Evolutionary conservation across 495 filamentous ascomycete species (phyloP), one percentile per base, ranked within the genome.

Genomic region (Xylaria intraflava): DNA sequence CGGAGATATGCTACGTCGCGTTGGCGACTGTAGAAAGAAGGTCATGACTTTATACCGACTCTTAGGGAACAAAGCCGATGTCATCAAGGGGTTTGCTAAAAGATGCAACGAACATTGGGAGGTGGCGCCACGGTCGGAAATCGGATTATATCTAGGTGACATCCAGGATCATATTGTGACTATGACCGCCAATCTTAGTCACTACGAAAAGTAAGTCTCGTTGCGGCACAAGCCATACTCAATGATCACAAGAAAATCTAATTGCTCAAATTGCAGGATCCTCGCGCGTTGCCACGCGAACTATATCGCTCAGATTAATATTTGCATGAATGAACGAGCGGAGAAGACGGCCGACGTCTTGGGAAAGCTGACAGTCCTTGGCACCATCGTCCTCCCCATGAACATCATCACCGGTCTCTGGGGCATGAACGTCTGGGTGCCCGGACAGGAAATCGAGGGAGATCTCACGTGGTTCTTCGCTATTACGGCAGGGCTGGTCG

Each of bases 31-130:
- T 65, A 80, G 93, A 44, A 96, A 96, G 77, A 95, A 89, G 67
- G 93, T 96, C 57, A 97, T 97, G 93, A 83, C 83, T 44, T 72
- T 97, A 53, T 96, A 96, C 66, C 80, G 93, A 29, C 77, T 98
- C 40, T 76, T 98, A 19, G 93, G 93, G 59, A 96, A 93, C 69
- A 98, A 98, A 73, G 93, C 92, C 9, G 93, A 98, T 61, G 93
- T 98, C 23, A 96, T 98, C 72, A 96, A 96, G 73, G 90, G 93
- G 1, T 96, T 98, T 57, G 93, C 93, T n/a, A 98, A 98, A 72
- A 78, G 93, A 17, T 98, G 93, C 69, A 98, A 95, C 60, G 93
- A 98, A 72, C 89, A 92, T 57, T 98, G 93, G 90, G 88, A 95
- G 62, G 86, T 98, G 39, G 94, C 93, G 23, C 93, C 93, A 46